Percentiles rank a stretch among this genome's conserved stretches.
These are phyloP conservation scores for Scedosporium aurantiacum DNA, from an alignment of 2,329 filamentous ascomycete species.

Conservation along the genomic window DNA sequence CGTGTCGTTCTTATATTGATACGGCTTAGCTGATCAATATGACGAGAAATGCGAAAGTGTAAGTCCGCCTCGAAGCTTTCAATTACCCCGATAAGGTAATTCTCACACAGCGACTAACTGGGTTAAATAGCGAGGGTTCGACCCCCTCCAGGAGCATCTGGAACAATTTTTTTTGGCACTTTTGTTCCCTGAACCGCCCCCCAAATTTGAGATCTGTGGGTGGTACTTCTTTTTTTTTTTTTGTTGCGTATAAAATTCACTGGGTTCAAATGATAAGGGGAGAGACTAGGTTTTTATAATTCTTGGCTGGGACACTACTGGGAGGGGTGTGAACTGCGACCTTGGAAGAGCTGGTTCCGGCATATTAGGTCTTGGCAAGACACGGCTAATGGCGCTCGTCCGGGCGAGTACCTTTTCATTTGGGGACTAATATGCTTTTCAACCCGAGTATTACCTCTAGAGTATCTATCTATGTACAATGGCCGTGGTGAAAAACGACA, in stretches of 20 bases:
- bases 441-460: background rate
- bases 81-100: constrained; percentile 6
- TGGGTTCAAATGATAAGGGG: too few species aligned
- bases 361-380: background rate
- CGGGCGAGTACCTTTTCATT: background rate
- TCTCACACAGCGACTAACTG: constrained; percentile 6
- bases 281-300: too few species aligned
- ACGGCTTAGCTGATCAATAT: constrained; percentile 10
- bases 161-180: constrained; percentile 7
- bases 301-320: background rate
- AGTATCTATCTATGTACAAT: background rate
- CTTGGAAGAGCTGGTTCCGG: background rate
- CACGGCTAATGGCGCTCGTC: background rate
- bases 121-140: constrained; percentile 12
- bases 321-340: background rate
- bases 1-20: constrained; percentile 14
- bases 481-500: background rate
- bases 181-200: background rate
- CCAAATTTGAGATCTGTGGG: too few species aligned
- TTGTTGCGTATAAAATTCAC: too few species aligned
- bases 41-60: constrained; percentile 13
- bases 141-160: constrained; percentile 13
- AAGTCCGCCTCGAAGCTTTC: constrained; percentile 3
- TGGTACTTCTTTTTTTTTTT: too few species aligned
- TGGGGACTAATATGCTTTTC: background rate